These are phyloP conservation scores for Globisporangium middletonii DNA, from an alignment of 352 stramenopile genomes.

Conservation along the genomic window DNA sequence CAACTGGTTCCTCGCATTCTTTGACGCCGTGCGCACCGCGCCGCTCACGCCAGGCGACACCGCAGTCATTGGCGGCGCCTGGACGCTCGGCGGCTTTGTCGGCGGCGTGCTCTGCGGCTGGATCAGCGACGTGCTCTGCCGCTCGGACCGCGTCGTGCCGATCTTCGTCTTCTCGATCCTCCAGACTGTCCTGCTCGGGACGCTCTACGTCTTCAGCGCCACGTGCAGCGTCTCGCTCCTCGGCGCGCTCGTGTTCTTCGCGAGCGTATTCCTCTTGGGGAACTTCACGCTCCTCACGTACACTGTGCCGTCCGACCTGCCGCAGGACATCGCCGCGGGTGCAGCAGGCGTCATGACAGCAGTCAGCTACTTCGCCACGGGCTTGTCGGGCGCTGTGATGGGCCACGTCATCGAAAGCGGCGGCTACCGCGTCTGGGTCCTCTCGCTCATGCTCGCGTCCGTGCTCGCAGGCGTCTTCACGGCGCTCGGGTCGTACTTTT, in stretches of 20 bases:
- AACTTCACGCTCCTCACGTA: slow-evolving; percentile 77
- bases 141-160: slow-evolving; percentile 57
- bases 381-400: slow-evolving; percentile 59
- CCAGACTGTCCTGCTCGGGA: slow-evolving; percentile 41
- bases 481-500: slow-evolving; percentile 52
- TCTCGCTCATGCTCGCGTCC: slow-evolving; percentile 54
- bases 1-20: slow-evolving; percentile 78
- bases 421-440: slow-evolving; percentile 51
- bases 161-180: slow-evolving; percentile 72
- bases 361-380: slow-evolving; percentile 63
- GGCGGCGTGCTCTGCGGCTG: slow-evolving; percentile 63
- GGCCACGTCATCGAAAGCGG: slow-evolving; percentile 45
- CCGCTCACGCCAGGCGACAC: slow-evolving; percentile 45
- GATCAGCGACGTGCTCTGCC: slow-evolving; percentile 64
- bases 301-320: slow-evolving; percentile 65
- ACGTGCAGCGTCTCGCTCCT: slow-evolving; percentile 42
- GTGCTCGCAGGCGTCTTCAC: slow-evolving; percentile 55
- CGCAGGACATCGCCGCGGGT: slow-evolving; percentile 59
- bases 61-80: slow-evolving; percentile 60
- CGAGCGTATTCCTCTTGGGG: slow-evolving; percentile 64
- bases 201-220: slow-evolving; percentile 53
- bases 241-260: slow-evolving; percentile 50
- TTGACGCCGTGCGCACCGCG: slow-evolving; percentile 47
- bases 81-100: slow-evolving; percentile 71
- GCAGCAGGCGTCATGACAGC: slow-evolving; percentile 61